Evolutionary conservation across 169 alveolate species (phyloP).

Genomic region (Theileria annulata): DNA sequence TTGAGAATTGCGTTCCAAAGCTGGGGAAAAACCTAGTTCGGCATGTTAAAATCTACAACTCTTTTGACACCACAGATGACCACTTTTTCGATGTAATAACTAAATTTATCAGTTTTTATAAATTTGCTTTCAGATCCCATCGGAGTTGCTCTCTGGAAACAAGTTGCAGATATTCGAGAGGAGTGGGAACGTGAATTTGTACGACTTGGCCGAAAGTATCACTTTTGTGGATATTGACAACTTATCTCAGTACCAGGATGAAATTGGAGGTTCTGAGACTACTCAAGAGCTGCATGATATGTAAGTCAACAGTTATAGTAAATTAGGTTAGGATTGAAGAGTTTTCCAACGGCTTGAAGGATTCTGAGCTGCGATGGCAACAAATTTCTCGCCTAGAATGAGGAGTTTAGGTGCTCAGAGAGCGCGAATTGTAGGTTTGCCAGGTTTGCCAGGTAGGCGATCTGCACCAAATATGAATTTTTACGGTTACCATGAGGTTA

Average conservation of each 20-base stretch:
- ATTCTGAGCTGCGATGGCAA: conserved; percentile 32
- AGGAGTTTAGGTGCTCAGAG: conserved; percentile 83
- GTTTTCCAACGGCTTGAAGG: conserved; percentile 18
- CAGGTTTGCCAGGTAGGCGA: conserved; percentile 73
- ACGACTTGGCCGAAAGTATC: conserved; percentile 60
- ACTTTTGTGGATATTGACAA: conserved; percentile 54
- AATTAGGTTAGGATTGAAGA: conserved; percentile 18
- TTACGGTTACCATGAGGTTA: conserved; percentile 72
- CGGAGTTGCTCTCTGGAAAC: conserved; percentile 49
- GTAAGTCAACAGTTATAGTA: conserved; percentile 1
- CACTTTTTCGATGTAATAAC: conserved; percentile 10
- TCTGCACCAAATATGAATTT: conserved; percentile 28
- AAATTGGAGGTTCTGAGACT: background rate
- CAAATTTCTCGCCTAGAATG: conserved; percentile 57
- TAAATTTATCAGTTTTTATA: background rate
- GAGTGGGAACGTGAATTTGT: conserved; percentile 44
- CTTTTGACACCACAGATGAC: conserved; percentile 21
- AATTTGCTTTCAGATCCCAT: conserved; percentile 18
- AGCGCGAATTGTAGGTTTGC: conserved; percentile 83
- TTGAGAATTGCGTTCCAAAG: conserved; percentile 28
- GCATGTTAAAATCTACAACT: conserved; percentile 31
- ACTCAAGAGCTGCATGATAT: conserved; percentile 12
- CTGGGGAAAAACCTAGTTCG: conserved; percentile 17
- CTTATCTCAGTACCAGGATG: conserved; percentile 45
- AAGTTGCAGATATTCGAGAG: conserved; percentile 13